Conservation (phyloP, 2,329 filamentous ascomycete species). For the Botrytis elliptica region DNA sequence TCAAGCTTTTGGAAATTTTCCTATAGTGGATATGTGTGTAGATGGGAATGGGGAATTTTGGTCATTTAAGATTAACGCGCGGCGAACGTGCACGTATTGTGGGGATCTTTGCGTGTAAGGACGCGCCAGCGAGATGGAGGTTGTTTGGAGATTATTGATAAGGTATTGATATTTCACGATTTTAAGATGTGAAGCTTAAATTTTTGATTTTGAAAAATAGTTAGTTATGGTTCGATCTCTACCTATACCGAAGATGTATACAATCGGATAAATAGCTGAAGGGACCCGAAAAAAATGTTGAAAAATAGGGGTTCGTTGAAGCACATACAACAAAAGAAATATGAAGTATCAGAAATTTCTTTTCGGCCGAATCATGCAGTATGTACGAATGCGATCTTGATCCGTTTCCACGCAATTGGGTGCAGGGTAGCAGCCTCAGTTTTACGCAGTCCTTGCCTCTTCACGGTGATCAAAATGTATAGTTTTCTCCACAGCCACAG, state of each 20-base stretch:
- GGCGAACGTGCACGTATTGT: conserved; percentile 12
- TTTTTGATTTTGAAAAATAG: neutral
- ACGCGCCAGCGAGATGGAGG: conserved; percentile 2
- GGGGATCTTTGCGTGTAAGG: conserved; percentile 14
- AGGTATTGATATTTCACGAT: neutral
- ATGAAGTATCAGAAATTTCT: neutral
- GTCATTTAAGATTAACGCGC: conserved; percentile 9
- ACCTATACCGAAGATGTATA: neutral
- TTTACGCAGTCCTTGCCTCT: neutral
- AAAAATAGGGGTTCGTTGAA: neutral
- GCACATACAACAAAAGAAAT: neutral
- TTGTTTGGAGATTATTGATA: neutral
- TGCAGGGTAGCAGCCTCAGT: neutral
- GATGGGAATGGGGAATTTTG: neutral
- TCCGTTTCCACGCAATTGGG: neutral
- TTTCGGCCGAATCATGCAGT: neutral
- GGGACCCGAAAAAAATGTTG: neutral
- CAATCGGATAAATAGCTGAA: neutral
- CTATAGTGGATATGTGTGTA: neutral
- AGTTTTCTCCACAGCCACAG: conserved; percentile 41
- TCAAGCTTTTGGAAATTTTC: conserved; percentile 4
- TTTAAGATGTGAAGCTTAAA: neutral
- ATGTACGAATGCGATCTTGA: neutral
- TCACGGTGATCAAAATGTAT: conserved; percentile 31
- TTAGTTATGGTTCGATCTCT: neutral